These are phyloP conservation scores for Waitea zeae DNA, from an alignment of 1,284 basidiomycete genomes.

Conservation along the genomic window DNA sequence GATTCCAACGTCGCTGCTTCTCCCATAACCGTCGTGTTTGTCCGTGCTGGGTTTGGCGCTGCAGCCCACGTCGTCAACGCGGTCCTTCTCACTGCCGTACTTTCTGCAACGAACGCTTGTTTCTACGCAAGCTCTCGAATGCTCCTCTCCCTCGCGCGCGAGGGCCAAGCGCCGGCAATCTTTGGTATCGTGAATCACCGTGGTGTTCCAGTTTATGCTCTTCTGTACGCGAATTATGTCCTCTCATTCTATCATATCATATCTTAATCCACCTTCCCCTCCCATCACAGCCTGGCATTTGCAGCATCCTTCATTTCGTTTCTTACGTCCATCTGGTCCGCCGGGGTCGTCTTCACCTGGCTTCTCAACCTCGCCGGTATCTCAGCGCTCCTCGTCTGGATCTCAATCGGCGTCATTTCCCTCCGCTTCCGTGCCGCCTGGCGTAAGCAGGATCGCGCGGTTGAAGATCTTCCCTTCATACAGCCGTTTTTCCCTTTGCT, in stretches of 20 bases:
- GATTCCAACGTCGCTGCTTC: conserved; percentile 58
- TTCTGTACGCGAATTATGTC: not conserved
- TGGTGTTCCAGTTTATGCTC: conserved; percentile 14
- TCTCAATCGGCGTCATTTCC: conserved; percentile 51
- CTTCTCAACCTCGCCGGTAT: conserved; percentile 55
- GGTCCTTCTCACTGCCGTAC: conserved; percentile 57
- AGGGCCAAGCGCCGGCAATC: conserved; percentile 47
- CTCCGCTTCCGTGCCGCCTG: conserved; percentile 1
- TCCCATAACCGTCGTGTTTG: conserved; percentile 52
- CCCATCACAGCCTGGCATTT: not conserved
- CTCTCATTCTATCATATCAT: not conserved
- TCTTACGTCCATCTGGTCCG: not conserved
- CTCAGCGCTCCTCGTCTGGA: conserved; percentile 59
- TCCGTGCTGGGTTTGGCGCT: conserved; percentile 33
- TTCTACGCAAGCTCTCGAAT: conserved; percentile 51
- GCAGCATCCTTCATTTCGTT: not conserved
- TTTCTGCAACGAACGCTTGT: conserved; percentile 53
- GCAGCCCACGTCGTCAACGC: conserved; percentile 59
- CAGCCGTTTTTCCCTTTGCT: too few species aligned
- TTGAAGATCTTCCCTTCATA: too few species aligned
- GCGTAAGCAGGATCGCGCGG: too few species aligned
- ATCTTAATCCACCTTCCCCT: conserved; percentile 29
- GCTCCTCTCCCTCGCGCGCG: conserved; percentile 48
- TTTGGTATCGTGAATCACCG: conserved; percentile 30
- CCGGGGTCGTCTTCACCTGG: conserved; percentile 41